Conservation (phyloP, 2,329 filamentous ascomycete genomes). For the Stemphylium vesicarium region DNA sequence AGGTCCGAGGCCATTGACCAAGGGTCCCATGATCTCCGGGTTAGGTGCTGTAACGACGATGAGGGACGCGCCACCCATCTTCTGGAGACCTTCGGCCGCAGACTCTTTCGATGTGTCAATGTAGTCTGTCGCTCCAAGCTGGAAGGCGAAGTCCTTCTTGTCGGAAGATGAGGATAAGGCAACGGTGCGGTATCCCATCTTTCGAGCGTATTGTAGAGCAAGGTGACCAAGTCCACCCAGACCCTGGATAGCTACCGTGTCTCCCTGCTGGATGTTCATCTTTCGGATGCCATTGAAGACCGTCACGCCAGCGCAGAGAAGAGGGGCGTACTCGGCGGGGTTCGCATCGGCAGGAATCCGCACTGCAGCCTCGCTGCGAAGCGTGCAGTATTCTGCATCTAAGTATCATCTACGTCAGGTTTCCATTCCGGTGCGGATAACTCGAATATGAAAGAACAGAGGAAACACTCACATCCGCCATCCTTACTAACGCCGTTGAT, state of each 20-base stretch:
- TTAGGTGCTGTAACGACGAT: slow-evolving; percentile 70
- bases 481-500: slow-evolving; percentile 71
- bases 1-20: slow-evolving; percentile 61
- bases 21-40: slow-evolving; percentile 59
- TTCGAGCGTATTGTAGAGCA: slow-evolving; percentile 60
- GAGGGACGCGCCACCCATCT: slow-evolving; percentile 66
- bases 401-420: background rate
- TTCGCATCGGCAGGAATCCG: slow-evolving; percentile 56
- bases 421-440: background rate
- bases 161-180: slow-evolving; percentile 56
- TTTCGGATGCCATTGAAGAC: slow-evolving; percentile 60
- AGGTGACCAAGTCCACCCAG: slow-evolving; percentile 61
- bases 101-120: slow-evolving; percentile 62
- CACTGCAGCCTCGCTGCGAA: slow-evolving; percentile 67
- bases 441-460: background rate
- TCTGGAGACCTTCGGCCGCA: slow-evolving; percentile 56
- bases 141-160: slow-evolving; percentile 61
- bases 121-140: slow-evolving; percentile 64
- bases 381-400: slow-evolving; percentile 66
- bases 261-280: slow-evolving; percentile 55
- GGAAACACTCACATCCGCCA: slow-evolving; percentile 65
- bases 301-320: slow-evolving; percentile 58
- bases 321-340: slow-evolving; percentile 54
- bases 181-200: slow-evolving; percentile 61
- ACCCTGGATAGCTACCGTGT: slow-evolving; percentile 59